Conservation (phyloP, 495 filamentous ascomycete species). For the Neurospora tetrasperma region DNA sequence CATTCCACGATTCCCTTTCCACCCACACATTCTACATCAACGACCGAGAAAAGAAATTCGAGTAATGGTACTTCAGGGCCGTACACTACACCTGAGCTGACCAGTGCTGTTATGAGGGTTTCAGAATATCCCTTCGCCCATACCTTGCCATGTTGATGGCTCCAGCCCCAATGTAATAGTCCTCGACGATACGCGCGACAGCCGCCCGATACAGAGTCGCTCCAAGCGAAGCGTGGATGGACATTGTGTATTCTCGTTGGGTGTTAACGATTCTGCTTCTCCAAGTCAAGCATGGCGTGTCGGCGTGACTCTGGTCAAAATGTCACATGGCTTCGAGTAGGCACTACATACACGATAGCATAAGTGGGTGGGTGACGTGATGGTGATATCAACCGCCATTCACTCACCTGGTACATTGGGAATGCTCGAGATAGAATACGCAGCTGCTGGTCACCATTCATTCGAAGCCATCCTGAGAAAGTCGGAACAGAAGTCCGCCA, state of each 20-base stretch:
- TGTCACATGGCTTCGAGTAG: neutral
- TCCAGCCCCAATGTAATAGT: slow-evolving; percentile 18
- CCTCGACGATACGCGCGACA: slow-evolving; percentile 33
- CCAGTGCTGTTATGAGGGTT: slow-evolving; percentile 14
- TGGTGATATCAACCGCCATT: slow-evolving; percentile 41
- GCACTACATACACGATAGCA: slow-evolving; percentile 17
- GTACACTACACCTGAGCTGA: slow-evolving; percentile 9
- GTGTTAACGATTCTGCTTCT: slow-evolving; percentile 31
- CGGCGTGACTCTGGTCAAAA: neutral
- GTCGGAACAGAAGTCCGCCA: neutral
- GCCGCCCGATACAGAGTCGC: slow-evolving; percentile 22
- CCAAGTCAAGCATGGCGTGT: neutral
- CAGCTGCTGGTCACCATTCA: slow-evolving; percentile 49
- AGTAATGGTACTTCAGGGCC: slow-evolving; percentile 15
- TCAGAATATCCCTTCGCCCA: slow-evolving; percentile 20
- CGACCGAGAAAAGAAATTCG: slow-evolving; percentile 14
- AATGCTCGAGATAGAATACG: slow-evolving; percentile 39
- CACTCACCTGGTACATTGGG: slow-evolving; percentile 43
- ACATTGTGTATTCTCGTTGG: slow-evolving; percentile 36
- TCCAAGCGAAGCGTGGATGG: slow-evolving; percentile 31
- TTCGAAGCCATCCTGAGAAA: slow-evolving; percentile 17
- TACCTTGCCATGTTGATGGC: slow-evolving; percentile 22
- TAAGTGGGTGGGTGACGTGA: slow-evolving; percentile 25
- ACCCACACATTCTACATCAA: neutral
- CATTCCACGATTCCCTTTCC: neutral